Evolutionary conservation across 352 stramenopile genomes (phyloP).

Genomic region (Phytophthora kernoviae): DNA sequence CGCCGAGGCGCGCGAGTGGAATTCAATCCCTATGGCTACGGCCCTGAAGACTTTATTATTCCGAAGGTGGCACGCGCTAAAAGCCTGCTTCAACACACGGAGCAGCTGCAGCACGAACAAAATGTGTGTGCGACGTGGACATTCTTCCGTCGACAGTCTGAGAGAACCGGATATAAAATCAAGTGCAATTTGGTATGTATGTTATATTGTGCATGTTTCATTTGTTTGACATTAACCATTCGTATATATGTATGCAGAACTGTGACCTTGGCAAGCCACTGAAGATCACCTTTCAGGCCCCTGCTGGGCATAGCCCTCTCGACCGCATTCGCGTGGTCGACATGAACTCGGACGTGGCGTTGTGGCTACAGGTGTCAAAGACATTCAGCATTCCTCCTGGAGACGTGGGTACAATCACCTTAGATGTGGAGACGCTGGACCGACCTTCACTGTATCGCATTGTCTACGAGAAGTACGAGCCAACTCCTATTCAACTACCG

Average conservation of each 20-base stretch:
- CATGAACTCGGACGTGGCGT: conserved; percentile 77
- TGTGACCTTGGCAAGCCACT: conserved; percentile 82
- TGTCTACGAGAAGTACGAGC: conserved; percentile 89
- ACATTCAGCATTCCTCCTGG: conserved; percentile 82
- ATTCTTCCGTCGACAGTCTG: conserved; percentile 77
- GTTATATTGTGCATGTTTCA: conserved; percentile 5
- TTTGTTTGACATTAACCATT: conserved; percentile 3
- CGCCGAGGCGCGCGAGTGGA: conserved; percentile 69
- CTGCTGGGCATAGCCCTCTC: conserved; percentile 63
- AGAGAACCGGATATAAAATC: conserved; percentile 66
- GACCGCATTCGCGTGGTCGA: conserved; percentile 88
- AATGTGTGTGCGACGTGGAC: conserved; percentile 79
- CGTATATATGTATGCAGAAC: conserved; percentile 40
- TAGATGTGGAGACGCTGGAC: conserved; percentile 83
- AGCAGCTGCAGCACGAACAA: conserved; percentile 84
- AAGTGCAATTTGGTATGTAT: conserved; percentile 74
- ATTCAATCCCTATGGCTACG: conserved; percentile 88
- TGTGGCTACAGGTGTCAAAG: conserved; percentile 89
- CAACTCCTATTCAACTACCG: conserved; percentile 63
- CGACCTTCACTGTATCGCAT: conserved; percentile 82
- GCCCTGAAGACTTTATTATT: conserved; percentile 85
- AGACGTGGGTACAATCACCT: conserved; percentile 77
- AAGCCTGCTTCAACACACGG: conserved; percentile 86
- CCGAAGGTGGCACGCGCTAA: conserved; percentile 80
- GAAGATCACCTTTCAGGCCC: conserved; percentile 80